phyloP scores from a whole-genome alignment of 805 yeast genomes.

The Barnettozyma botsteinii region DNA sequence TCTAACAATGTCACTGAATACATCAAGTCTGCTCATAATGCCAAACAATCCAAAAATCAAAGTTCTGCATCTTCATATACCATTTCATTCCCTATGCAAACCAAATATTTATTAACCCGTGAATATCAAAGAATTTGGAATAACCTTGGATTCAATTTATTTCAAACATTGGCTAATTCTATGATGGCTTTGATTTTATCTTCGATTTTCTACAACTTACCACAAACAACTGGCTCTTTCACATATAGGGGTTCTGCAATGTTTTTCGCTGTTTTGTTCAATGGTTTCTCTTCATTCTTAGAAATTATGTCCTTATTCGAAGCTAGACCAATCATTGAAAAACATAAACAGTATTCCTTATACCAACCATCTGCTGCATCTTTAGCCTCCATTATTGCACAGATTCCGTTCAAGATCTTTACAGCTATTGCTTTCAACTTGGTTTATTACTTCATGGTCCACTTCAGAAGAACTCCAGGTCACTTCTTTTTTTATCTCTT shows the following conservation, averaged over 20 bases:
- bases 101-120: constrained; percentile 39
- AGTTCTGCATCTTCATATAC: constrained; percentile 48
- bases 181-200: constrained; percentile 50
- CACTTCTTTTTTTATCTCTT: constrained; percentile 48
- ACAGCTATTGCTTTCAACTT: constrained; percentile 43
- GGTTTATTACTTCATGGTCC: constrained; percentile 46
- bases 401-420: constrained; percentile 45
- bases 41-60: constrained; percentile 45
- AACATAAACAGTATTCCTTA: constrained; percentile 51
- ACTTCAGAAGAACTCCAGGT: constrained; percentile 48
- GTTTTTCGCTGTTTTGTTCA: constrained; percentile 62
- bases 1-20: constrained; percentile 33
- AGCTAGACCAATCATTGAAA: constrained; percentile 48
- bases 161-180: constrained; percentile 38
- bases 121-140: constrained; percentile 44
- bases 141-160: constrained; percentile 41
- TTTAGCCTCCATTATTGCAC: constrained; percentile 53
- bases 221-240: constrained; percentile 38
- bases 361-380: constrained; percentile 65
- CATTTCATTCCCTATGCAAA: constrained; percentile 47
- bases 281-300: constrained; percentile 54
- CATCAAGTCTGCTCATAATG: constrained; percentile 40
- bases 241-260: constrained; percentile 56
- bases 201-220: constrained; percentile 52
- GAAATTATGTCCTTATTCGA: constrained; percentile 38